Evolutionary conservation across 805 yeast genomes (phyloP), one percentile per base, ranked within the genome.

Genomic region (Priceomyces castillae): DNA sequence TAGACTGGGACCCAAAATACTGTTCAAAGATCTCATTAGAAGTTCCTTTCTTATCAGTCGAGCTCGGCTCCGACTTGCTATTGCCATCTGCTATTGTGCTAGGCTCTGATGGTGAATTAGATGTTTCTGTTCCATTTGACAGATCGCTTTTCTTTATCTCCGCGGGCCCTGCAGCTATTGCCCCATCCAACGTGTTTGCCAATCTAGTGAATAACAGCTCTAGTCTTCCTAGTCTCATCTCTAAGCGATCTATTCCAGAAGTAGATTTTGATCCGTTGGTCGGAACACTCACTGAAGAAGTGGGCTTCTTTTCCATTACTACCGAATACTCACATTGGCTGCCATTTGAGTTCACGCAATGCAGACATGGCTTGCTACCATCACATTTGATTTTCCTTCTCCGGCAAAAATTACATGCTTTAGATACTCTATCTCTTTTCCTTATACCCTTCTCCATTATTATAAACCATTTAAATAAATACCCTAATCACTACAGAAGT

Each of bases 381-480:
- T 78, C 76, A 51, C 83, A 78, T 49, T 74, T 76, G 45, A 75
- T 69, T 51, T 78, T 78, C 34, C 76, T 64, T 42, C 54, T 54
- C 14, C 81, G 58, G 49, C 83, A 78, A 42, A 61, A 64, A 47
- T 72, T 77, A 51, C 83, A 78, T 7, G 81, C 82, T 37, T 31
- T 41, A 5, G 44, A 23, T 15, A 41, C 41, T 25, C 44, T 41
- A 30, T 41, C 34, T 25, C 44, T 36, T 30, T 37, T 41, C 28
- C 23, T 37, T 3, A 37, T 26, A 14, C 40, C 40, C 31, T 15
- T 17, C 9, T 37, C 40, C 40, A 37, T 37, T 9, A 28, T 28
- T 11, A n/a, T 28, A 12, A 9, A 22, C 9, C 25, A 22, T 7
- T 22, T 22, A 9, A 22, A 22, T 7, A 22, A 7, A 22, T 9